Evolutionary conservation across 2,329 filamentous ascomycete species (phyloP).

Genomic region (Phoma sp.): DNA sequence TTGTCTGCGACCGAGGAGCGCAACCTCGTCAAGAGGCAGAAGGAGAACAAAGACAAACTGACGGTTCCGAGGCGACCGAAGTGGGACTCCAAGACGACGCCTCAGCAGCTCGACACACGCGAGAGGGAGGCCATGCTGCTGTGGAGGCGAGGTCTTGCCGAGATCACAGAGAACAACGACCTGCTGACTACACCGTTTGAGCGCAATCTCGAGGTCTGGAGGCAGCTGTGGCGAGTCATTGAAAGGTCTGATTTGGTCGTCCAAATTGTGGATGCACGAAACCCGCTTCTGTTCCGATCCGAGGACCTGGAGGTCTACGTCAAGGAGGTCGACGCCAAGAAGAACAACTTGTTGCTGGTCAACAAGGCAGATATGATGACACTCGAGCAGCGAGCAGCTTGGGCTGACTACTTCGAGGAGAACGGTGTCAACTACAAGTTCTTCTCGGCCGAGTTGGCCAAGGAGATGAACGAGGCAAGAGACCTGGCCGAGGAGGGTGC

Average conservation of each 20-base stretch:
- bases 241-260: slow-evolving; percentile 95
- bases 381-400: slow-evolving; percentile 75
- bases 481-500: slow-evolving; percentile 61
- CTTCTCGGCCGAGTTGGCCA: slow-evolving; percentile 92
- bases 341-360: slow-evolving; percentile 89
- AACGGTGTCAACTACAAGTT: slow-evolving; percentile 89
- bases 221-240: slow-evolving; percentile 97
- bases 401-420: slow-evolving; percentile 85
- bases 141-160: slow-evolving; percentile 89
- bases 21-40: slow-evolving; percentile 78
- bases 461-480: slow-evolving; percentile 81
- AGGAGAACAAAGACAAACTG: slow-evolving; percentile 76
- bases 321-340: slow-evolving; percentile 85
- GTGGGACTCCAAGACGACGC: slow-evolving; percentile 87
- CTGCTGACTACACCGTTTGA: slow-evolving; percentile 98
- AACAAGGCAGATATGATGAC: slow-evolving; percentile 99
- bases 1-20: slow-evolving; percentile 85
- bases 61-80: slow-evolving; percentile 88
- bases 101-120: slow-evolving; percentile 76
- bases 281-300: slow-evolving; percentile 90
- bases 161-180: slow-evolving; percentile 92
- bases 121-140: slow-evolving; percentile 83
- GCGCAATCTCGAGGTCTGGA: slow-evolving; percentile 96
- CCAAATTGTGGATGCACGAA: slow-evolving; percentile 97
- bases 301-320: slow-evolving; percentile 94